Percentiles rank a stretch among this genome's conserved stretches.
phyloP scores from a whole-genome alignment of 176 grass and related monocot species.

The Carex pumila region DNA sequence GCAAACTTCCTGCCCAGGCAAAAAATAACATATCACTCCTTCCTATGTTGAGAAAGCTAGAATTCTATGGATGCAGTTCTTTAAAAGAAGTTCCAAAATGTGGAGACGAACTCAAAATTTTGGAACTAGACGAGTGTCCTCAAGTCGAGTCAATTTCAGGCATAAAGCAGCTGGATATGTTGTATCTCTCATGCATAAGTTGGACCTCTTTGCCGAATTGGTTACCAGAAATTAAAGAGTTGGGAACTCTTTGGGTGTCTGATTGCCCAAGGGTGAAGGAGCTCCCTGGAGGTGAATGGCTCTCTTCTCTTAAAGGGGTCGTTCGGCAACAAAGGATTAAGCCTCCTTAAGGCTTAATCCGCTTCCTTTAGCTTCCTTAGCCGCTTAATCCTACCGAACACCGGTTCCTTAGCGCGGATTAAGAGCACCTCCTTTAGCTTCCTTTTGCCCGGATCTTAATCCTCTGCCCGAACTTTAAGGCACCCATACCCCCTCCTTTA shows the following conservation, averaged over 20 bases:
- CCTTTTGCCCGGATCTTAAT: too few relatives aligned
- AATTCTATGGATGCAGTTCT: neutral
- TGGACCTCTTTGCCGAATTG: neutral
- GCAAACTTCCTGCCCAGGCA: neutral
- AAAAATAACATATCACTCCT: neutral
- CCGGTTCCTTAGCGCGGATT: too few relatives aligned
- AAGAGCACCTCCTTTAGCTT: too few relatives aligned
- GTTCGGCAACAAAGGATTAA: too few relatives aligned
- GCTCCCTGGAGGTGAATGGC: neutral
- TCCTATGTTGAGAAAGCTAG: neutral
- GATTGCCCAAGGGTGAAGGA: neutral
- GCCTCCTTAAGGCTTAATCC: too few relatives aligned
- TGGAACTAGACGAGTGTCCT: neutral
- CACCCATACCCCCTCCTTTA: too few relatives aligned
- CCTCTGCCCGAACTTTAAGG: too few relatives aligned
- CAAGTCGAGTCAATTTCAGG: neutral
- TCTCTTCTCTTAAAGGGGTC: neutral
- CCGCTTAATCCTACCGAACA: too few relatives aligned
- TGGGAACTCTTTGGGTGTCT: neutral
- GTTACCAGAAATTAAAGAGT: neutral
- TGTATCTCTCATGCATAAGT: neutral
- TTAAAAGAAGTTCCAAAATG: neutral
- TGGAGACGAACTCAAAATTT: too few relatives aligned
- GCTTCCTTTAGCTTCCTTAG: too few relatives aligned
- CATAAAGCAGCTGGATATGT: neutral